phyloP scores from a whole-genome alignment of 2,329 filamentous ascomycete genomes.

The Boeremia lycopersici region DNA sequence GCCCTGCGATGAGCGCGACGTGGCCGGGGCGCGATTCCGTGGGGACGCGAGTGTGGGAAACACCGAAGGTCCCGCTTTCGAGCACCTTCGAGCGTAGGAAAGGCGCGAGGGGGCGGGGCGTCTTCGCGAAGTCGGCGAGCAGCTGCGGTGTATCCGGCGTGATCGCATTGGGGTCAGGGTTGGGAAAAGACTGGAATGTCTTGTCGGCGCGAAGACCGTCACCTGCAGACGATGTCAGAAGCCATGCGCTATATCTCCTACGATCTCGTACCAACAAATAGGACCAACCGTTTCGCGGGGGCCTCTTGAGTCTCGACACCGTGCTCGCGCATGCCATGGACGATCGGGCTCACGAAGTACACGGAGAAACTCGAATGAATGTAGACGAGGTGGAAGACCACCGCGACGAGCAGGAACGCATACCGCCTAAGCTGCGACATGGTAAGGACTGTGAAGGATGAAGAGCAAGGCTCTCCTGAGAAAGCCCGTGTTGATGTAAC shows the following conservation, averaged over 20 bases:
- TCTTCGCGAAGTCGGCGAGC: slow-evolving; percentile 45
- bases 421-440: slow-evolving; percentile 69
- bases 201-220: slow-evolving; percentile 97
- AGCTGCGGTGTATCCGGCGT: slow-evolving; percentile 38
- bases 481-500: slow-evolving; percentile 28
- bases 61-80: slow-evolving; percentile 90
- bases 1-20: slow-evolving; percentile 91
- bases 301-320: slow-evolving; percentile 72
- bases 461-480: slow-evolving; percentile 34
- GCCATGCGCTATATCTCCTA: background rate
- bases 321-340: slow-evolving; percentile 90
- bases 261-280: slow-evolving; percentile 76
- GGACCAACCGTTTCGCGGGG: slow-evolving; percentile 86
- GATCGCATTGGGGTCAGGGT: slow-evolving; percentile 72
- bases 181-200: slow-evolving; percentile 90
- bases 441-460: slow-evolving; percentile 24
- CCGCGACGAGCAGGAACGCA: slow-evolving; percentile 84
- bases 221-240: slow-evolving; percentile 52
- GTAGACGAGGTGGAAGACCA: slow-evolving; percentile 92
- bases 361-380: slow-evolving; percentile 97
- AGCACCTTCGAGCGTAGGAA: slow-evolving; percentile 90
- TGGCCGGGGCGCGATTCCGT: slow-evolving; percentile 96
- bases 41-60: slow-evolving; percentile 94
- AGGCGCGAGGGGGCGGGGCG: slow-evolving; percentile 81
- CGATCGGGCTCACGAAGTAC: slow-evolving; percentile 97